Evolutionary conservation across 1,284 basidiomycete species (phyloP).

Genomic region (Naganishia sp.): DNA sequence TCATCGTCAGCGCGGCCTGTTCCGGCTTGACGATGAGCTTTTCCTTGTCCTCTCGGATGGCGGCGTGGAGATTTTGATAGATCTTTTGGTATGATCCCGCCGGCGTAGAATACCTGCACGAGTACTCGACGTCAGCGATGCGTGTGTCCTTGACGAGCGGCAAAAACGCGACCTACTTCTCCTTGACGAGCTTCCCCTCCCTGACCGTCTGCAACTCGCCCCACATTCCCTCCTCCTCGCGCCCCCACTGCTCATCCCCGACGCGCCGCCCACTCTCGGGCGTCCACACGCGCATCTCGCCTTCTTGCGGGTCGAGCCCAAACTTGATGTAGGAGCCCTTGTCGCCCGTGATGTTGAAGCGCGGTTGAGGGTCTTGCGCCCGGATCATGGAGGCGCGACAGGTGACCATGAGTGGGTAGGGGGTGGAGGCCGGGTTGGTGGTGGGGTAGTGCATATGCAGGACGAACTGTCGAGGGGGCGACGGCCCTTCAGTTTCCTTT

Average conservation of each 20-base stretch:
- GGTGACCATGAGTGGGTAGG: conserved; percentile 65
- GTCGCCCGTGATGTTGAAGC: conserved; percentile 64
- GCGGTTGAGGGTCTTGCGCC: conserved; percentile 62
- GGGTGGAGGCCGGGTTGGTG: conserved; percentile 54
- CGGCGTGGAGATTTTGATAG: conserved; percentile 66
- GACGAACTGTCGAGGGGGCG: conserved; percentile 54
- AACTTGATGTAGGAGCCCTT: conserved; percentile 72
- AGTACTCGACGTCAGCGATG: neutral
- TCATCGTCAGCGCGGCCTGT: conserved; percentile 67
- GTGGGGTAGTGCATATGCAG: conserved; percentile 67
- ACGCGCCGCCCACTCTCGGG: conserved; percentile 24
- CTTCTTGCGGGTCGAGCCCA: conserved; percentile 77
- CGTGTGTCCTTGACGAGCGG: neutral
- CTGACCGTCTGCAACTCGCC: conserved; percentile 30
- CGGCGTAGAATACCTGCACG: conserved; percentile 54
- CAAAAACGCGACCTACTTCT: conserved; percentile 3
- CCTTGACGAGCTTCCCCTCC: conserved; percentile 24
- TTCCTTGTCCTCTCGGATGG: conserved; percentile 60
- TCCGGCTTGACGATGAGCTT: conserved; percentile 65
- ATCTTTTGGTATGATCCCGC: conserved; percentile 64
- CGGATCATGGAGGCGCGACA: conserved; percentile 70
- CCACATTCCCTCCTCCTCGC: conserved; percentile 29
- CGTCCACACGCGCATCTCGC: conserved; percentile 49
- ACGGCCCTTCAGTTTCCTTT: conserved; percentile 40
- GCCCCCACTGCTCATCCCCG: conserved; percentile 32